Conservation (phyloP, 306 rosid species). For the Acmispon strigosus region DNA sequence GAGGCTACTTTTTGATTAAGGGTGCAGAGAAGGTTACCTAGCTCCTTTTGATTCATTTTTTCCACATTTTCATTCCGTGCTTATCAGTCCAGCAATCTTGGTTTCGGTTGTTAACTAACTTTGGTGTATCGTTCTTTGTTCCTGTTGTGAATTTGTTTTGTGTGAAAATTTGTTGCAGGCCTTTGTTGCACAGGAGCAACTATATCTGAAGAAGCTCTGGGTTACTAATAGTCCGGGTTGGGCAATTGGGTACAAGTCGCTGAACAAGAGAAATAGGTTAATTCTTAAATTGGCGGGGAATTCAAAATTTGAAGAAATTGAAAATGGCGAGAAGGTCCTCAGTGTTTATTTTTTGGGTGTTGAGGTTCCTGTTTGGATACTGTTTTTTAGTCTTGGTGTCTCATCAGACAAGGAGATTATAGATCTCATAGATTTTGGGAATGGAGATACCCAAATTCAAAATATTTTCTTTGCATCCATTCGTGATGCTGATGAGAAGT, state of each 20-base stretch:
- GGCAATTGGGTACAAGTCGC: conserved; percentile 66
- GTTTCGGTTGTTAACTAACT: not conserved
- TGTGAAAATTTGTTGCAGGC: conserved; percentile 45
- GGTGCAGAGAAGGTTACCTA: conserved; percentile 96
- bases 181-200: conserved; percentile 91
- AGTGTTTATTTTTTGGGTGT: conserved; percentile 64
- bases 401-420: conserved; percentile 73
- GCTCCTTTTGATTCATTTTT: not conserved
- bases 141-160: not conserved
- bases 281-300: conserved; percentile 49
- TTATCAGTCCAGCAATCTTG: not conserved
- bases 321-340: conserved; percentile 62
- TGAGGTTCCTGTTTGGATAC: conserved; percentile 78
- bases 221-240: conserved; percentile 49
- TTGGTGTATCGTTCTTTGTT: not conserved
- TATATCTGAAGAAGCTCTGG: conserved; percentile 69
- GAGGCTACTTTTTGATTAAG: conserved; percentile 87
- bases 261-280: conserved; percentile 67
- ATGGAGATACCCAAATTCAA: conserved; percentile 45
- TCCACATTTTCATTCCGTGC: too few species aligned
- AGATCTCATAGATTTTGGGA: conserved; percentile 56
- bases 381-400: conserved; percentile 81
- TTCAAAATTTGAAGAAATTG: conserved; percentile 46
- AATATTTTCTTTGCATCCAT: conserved; percentile 76
- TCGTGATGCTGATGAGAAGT: conserved; percentile 52